These are phyloP conservation scores for Phoma sp. DNA, from an alignment of 2,329 filamentous ascomycete genomes.

Conservation along the genomic window DNA sequence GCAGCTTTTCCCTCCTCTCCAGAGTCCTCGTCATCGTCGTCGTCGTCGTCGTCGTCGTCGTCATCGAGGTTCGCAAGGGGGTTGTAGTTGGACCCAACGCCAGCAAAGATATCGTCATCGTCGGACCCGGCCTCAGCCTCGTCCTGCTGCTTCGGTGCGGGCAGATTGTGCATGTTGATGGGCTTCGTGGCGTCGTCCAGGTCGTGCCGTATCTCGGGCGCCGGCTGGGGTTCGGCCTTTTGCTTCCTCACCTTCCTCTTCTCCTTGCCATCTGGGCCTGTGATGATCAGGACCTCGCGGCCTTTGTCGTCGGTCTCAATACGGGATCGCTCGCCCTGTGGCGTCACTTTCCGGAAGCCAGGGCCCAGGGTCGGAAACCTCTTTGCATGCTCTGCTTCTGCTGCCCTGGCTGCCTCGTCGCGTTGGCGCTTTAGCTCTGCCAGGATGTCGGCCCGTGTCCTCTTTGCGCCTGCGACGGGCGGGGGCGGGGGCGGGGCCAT, in stretches of 20 bases:
- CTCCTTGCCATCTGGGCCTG: conserved; percentile 65
- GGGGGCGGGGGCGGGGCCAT: conserved; percentile 42
- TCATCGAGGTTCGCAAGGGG: conserved; percentile 61
- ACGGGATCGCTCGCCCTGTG: conserved; percentile 58
- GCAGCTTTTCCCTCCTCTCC: conserved; percentile 15
- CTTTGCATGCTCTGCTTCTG: conserved; percentile 50
- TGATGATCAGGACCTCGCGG: conserved; percentile 65
- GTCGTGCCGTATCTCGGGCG: conserved; percentile 49
- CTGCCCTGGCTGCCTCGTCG: conserved; percentile 52
- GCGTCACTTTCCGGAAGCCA: conserved; percentile 61
- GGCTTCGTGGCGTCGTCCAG: conserved; percentile 55
- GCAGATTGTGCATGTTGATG: conserved; percentile 48
- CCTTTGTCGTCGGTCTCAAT: conserved; percentile 63
- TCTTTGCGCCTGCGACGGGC: conserved; percentile 55
- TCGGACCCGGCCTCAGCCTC: conserved; percentile 55
- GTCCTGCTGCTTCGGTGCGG: conserved; percentile 31
- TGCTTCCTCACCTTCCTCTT: conserved; percentile 67
- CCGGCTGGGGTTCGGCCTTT: conserved; percentile 41
- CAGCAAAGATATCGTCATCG: conserved; percentile 68
- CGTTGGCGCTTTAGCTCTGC: conserved; percentile 64
- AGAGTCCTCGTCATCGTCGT: conserved; percentile 47
- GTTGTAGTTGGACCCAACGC: conserved; percentile 65
- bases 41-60: conserved; percentile 55
- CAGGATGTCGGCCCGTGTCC: conserved; percentile 65
- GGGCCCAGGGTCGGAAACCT: conserved; percentile 57